Base-by-base conservation (phyloP, 1,284 basidiomycete genomes). In the Phellopilus nigrolimitatus region DNA sequence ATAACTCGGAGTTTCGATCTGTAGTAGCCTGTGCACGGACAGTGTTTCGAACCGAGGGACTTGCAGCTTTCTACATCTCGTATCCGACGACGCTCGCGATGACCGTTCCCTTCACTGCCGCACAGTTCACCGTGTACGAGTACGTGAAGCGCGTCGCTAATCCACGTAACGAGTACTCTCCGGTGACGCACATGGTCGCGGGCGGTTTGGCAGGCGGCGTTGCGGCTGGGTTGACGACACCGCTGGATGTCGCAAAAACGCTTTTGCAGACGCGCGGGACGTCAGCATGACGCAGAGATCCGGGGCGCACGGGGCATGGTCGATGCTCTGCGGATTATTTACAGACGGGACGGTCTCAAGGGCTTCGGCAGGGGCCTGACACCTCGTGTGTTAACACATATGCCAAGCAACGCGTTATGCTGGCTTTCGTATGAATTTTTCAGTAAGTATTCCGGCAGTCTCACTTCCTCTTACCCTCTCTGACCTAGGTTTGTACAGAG, bases 211-310 rank as follows among this genome's bases (percentile, higher is more conserved):
- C 97, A 0, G 97, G 97, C 43, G 97, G 84, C 21, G 83, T 98
- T 9, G 97, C 95, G 3, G 97, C 93, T 1, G 95, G 91, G 10
- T 83, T 97, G 17, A 99, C 97, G 21, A 99, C 92, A 10, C 97
- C 97, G 3, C 74, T 99, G 47, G 97, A 99, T 67, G 97, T 99
- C n/a, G 93, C 94, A 58, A 99, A 99, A 76, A 97, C 93, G 34
- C 79, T 97, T 58, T 71, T 99, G 30, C 97, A 99, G 69, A 99
- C 97, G 24, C 78, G 94, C 52, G 97, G 97, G 21, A 84, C 84
- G 22, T 88, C 88, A n/a, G 28, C 68, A 73, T 3, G 95, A 98
- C 62, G 65, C 76, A 7, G 84, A 91, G 65, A 95, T 99, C 61
- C 78, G 94, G 56, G 79, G 82, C 58, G 89, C 88, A 13, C 77